Conservation (phyloP, 345 rosid genomes). For the Euphorbia tirucalli region DNA sequence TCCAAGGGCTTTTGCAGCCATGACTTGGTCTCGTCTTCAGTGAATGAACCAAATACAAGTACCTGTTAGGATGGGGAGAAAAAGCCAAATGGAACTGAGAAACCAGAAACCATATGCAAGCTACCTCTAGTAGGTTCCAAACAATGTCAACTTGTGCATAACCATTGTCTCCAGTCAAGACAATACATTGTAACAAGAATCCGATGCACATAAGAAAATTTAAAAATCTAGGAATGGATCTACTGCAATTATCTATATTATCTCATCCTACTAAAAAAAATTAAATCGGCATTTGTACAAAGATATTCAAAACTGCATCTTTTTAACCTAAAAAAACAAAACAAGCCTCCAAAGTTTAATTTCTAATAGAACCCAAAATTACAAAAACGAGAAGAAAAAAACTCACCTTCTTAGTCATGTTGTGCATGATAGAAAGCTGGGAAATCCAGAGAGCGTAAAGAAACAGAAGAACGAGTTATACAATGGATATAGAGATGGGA, state of each 20-base stretch:
- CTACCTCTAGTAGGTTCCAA: no score
- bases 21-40: slow-evolving; percentile 79
- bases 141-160: no score
- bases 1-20: slow-evolving; percentile 40
- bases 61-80: slow-evolving; percentile 33
- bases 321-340: background rate
- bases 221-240: no score
- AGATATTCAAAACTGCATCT: background rate
- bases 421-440: slow-evolving; percentile 17
- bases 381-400: slow-evolving; percentile 1
- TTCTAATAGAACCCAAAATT: background rate
- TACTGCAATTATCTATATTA: no score
- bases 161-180: no score
- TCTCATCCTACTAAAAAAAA: no score
- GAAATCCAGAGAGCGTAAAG: slow-evolving; percentile 22
- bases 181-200: no score
- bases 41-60: slow-evolving; percentile 81
- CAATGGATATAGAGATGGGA: slow-evolving; percentile 20
- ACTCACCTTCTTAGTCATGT: slow-evolving; percentile 71
- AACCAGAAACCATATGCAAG: background rate
- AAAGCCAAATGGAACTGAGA: background rate
- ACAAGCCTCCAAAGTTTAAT: background rate
- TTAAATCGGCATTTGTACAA: background rate
- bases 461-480: slow-evolving; percentile 16
- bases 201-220: no score